Conservation (phyloP, 306 rosid species). For the Cicer bijugum region DNA sequence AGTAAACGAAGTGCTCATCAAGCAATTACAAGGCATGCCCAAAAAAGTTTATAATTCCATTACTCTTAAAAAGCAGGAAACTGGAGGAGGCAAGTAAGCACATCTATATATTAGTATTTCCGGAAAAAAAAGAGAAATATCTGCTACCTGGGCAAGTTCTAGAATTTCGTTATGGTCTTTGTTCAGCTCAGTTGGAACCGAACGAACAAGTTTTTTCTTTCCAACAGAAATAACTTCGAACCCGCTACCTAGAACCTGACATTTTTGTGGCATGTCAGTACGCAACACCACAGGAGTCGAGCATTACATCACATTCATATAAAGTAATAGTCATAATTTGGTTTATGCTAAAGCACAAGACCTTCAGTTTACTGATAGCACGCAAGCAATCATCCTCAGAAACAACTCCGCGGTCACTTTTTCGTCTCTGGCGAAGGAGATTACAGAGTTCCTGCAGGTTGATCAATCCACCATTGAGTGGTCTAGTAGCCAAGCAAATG, state of each 20-base stretch:
- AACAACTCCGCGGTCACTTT: constrained; percentile 81
- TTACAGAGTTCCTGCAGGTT: constrained; percentile 83
- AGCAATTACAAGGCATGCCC: constrained; percentile 18
- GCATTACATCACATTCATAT: not conserved
- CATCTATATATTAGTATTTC: not conserved
- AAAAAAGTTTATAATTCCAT: not conserved
- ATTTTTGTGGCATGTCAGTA: constrained; percentile 37
- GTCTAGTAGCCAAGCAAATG: constrained; percentile 89
- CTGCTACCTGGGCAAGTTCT: constrained; percentile 93
- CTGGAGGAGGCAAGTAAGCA: not conserved
- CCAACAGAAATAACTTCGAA: constrained; percentile 95
- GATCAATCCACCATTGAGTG: constrained; percentile 91
- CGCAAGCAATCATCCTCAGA: constrained; percentile 97
- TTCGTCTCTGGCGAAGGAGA: constrained; percentile 75
- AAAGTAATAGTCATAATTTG: constrained; percentile 8
- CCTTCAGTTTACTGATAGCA: constrained; percentile 95
- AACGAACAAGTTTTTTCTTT: constrained; percentile 90
- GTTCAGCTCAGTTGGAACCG: constrained; percentile 98
- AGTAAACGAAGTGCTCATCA: constrained; percentile 27
- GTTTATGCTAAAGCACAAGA: constrained; percentile 47
- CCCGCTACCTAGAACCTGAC: constrained; percentile 90
- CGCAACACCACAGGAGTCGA: constrained; percentile 10
- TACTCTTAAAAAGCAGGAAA: constrained; percentile 5
- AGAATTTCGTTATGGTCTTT: constrained; percentile 95
- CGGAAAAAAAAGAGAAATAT: not conserved